A percentile compares a stretch with the other conserved stretches of the same genome.
Evolutionary conservation across 1,139 yeast species (phyloP).

Genomic region (Kurtzmaniella quercitrusa): DNA sequence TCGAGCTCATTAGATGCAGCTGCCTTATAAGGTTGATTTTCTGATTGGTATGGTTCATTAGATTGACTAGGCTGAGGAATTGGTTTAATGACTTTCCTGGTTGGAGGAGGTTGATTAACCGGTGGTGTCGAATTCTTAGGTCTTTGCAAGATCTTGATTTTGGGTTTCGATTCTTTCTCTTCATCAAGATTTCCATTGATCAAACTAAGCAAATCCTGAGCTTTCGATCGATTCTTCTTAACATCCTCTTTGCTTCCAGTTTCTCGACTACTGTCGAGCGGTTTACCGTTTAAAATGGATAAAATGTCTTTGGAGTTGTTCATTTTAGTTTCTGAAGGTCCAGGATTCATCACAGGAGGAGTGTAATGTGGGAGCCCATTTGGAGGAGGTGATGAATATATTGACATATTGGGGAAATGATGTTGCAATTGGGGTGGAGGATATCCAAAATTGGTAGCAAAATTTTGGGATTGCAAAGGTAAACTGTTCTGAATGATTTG

Average conservation of each 20-base stretch:
- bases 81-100: conserved; percentile 3
- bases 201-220: conserved; percentile 36
- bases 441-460: conserved; percentile 13
- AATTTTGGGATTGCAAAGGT: conserved; percentile 30
- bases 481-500: conserved; percentile 19
- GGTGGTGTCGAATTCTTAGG: conserved; percentile 2
- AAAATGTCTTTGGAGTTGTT: conserved; percentile 49
- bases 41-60: conserved; percentile 4
- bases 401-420: conserved; percentile 6
- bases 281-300: conserved; percentile 40
- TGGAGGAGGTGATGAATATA: conserved; percentile 39
- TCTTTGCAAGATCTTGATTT: conserved; percentile 9
- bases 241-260: conserved; percentile 13
- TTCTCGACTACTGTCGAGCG: conserved; percentile 15
- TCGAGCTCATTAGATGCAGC: conserved; percentile 28
- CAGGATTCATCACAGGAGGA: conserved; percentile 16
- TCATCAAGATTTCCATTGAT: conserved; percentile 20
- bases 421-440: conserved; percentile 10
- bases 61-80: neutral
- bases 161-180: conserved; percentile 5
- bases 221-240: conserved; percentile 30
- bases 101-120: neutral
- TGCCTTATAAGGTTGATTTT: conserved; percentile 2
- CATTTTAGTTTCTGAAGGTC: neutral
- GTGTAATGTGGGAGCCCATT: conserved; percentile 40